A percentile compares a stretch with the other conserved stretches of the same genome.
These are phyloP conservation scores for Apostasia ramifera DNA, from an alignment of 106 monocot genomes.

Conservation along the genomic window DNA sequence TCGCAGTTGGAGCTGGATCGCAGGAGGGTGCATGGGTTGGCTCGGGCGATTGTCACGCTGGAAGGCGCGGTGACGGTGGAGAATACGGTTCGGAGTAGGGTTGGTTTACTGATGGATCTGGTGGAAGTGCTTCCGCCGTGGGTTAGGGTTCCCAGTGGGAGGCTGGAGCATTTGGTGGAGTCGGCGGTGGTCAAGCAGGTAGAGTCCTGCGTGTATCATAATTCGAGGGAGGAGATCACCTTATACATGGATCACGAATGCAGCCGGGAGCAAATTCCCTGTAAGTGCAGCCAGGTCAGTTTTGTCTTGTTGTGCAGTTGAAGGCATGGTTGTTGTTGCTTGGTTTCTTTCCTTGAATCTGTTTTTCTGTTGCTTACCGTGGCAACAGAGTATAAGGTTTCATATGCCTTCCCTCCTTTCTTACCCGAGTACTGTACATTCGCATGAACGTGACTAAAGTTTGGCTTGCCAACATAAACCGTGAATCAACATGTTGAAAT, in stretches of 20 bases:
- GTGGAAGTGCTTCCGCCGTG: slow-evolving; percentile 33
- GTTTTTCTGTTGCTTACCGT: background rate
- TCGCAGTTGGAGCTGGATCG: slow-evolving; percentile 32
- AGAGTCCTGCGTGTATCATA: slow-evolving; percentile 48
- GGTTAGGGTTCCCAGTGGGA: slow-evolving; percentile 33
- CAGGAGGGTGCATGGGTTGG: slow-evolving; percentile 29
- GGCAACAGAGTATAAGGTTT: no score
- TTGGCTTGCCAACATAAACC: no score
- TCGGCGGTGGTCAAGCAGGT: slow-evolving; percentile 33
- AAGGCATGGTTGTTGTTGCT: background rate
- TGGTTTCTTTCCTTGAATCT: background rate
- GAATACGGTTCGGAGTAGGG: slow-evolving; percentile 20
- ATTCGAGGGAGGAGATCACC: slow-evolving; percentile 32
- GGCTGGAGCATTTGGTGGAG: slow-evolving; percentile 54
- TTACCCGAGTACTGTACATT: no score
- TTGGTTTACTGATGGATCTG: slow-evolving; percentile 44
- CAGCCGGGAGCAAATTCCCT: slow-evolving; percentile 38
- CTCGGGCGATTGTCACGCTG: slow-evolving; percentile 23
- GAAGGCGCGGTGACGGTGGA: slow-evolving; percentile 27
- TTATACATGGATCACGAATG: slow-evolving; percentile 60
- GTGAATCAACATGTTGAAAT: no score
- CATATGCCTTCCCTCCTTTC: no score
- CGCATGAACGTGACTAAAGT: no score
- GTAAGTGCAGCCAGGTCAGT: slow-evolving; percentile 46
- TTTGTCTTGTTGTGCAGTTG: background rate